These are phyloP conservation scores for Aspergillus sclerotioniger DNA, from an alignment of 495 filamentous ascomycete species.

Conservation along the genomic window DNA sequence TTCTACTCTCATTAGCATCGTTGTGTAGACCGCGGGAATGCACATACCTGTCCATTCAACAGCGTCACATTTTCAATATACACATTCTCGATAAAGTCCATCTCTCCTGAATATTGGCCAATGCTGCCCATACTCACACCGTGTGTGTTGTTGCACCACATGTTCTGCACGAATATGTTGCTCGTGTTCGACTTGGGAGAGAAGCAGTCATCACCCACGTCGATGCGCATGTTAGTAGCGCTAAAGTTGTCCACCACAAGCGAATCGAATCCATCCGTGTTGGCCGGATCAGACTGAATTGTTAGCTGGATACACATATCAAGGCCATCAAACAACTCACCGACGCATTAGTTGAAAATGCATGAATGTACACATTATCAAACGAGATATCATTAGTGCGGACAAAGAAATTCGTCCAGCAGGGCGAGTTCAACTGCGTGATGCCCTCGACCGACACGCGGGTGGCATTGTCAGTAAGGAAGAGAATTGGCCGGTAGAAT, in stretches of 20 bases:
- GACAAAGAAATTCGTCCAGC: slow-evolving; percentile 60
- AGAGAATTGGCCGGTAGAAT: slow-evolving; percentile 55
- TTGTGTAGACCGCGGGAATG: neutral
- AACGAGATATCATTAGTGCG: slow-evolving; percentile 52
- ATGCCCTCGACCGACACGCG: slow-evolving; percentile 53
- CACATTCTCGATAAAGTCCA: slow-evolving; percentile 53
- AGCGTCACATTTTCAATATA: slow-evolving; percentile 56
- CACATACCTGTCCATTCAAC: slow-evolving; percentile 46
- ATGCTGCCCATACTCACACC: slow-evolving; percentile 58
- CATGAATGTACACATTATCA: slow-evolving; percentile 52
- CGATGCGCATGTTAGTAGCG: slow-evolving; percentile 49
- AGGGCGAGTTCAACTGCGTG: slow-evolving; percentile 55
- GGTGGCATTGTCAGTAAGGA: slow-evolving; percentile 56
- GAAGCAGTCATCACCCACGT: slow-evolving; percentile 61
- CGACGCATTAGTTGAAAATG: slow-evolving; percentile 50
- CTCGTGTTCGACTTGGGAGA: slow-evolving; percentile 58
- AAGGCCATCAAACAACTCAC: slow-evolving; percentile 16
- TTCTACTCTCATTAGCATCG: slow-evolving; percentile 31
- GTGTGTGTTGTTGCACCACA: slow-evolving; percentile 59
- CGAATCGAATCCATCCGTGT: slow-evolving; percentile 60
- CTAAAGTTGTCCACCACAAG: slow-evolving; percentile 47
- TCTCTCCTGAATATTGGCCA: slow-evolving; percentile 53
- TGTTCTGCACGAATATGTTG: slow-evolving; percentile 54
- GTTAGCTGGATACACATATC: neutral
- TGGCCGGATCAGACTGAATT: slow-evolving; percentile 45